Conservation (phyloP, 768 basidiomycete genomes). For the Wakefieldia striispora region DNA sequence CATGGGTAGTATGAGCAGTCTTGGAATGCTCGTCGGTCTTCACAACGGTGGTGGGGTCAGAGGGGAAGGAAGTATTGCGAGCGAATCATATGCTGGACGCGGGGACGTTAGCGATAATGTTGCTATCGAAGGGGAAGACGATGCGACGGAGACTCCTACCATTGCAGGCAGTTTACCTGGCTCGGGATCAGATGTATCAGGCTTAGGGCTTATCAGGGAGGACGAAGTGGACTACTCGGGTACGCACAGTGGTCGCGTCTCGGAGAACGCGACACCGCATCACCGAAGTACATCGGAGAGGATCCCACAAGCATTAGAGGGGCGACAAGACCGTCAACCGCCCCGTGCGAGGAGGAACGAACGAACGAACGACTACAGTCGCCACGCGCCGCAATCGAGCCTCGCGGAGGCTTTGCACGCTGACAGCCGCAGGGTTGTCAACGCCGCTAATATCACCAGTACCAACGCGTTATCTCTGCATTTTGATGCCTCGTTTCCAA, state of each 20-base stretch:
- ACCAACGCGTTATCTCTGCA: constrained; percentile 34
- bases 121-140: constrained; percentile 14
- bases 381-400: constrained; percentile 20
- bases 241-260: constrained; percentile 6
- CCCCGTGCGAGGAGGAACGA: constrained; percentile 27
- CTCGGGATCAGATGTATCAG: constrained; percentile 18
- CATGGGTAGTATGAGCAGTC: constrained; percentile 27
- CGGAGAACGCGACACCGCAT: constrained; percentile 11
- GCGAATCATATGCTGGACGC: constrained; percentile 19
- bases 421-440: constrained; percentile 16
- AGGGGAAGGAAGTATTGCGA: constrained; percentile 21
- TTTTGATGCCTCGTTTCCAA: constrained; percentile 35
- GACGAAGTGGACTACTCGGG: constrained; percentile 25
- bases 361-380: constrained; percentile 14
- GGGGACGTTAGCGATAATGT: constrained; percentile 10
- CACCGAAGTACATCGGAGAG: constrained; percentile 20
- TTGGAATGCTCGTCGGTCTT: constrained; percentile 30
- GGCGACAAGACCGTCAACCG: constrained; percentile 16
- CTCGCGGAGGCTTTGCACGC: constrained; percentile 19
- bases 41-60: constrained; percentile 30
- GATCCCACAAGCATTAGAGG: constrained; percentile 8
- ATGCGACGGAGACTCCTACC: constrained; percentile 20
- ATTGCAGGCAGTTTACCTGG: constrained; percentile 20
- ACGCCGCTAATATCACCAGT: constrained; percentile 23
- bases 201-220: constrained; percentile 32